phyloP scores from a whole-genome alignment of 495 filamentous ascomycete species.

The Staphylotrichum longicolle region DNA sequence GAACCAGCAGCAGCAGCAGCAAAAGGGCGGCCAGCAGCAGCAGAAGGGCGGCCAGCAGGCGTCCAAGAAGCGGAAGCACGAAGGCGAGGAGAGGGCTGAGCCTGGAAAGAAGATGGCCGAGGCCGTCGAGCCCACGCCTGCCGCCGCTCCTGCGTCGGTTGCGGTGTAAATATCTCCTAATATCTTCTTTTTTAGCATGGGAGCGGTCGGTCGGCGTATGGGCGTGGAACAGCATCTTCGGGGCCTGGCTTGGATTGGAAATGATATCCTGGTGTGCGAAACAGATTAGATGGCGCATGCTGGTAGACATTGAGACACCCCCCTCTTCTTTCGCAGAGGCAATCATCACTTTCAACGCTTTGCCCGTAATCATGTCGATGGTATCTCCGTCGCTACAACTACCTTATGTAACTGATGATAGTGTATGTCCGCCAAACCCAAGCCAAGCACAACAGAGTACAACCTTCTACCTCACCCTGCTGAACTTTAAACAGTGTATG shows the following conservation, averaged over 20 bases:
- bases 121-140: neutral
- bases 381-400: neutral
- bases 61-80: slow-evolving; percentile 27
- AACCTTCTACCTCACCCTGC: neutral
- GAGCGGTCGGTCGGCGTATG: slow-evolving; percentile 5
- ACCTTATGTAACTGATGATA: neutral
- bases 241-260: neutral
- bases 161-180: slow-evolving; percentile 5
- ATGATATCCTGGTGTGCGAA: slow-evolving; percentile 17
- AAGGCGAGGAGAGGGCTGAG: slow-evolving; percentile 10
- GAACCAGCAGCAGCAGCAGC: slow-evolving; percentile 3
- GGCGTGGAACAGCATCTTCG: slow-evolving; percentile 3
- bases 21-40: slow-evolving; percentile 6
- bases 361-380: neutral
- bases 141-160: slow-evolving; percentile 7
- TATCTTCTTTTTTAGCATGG: slow-evolving; percentile 8
- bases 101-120: slow-evolving; percentile 6
- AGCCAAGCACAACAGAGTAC: neutral
- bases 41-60: neutral
- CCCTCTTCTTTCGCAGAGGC: too few relatives aligned
- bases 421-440: neutral
- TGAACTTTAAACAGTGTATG: too few relatives aligned
- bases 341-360: neutral
- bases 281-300: neutral
- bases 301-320: too few relatives aligned